phyloP scores from a whole-genome alignment of 495 filamentous ascomycete genomes.

The Pseudoneurospora amorphoporcata region DNA sequence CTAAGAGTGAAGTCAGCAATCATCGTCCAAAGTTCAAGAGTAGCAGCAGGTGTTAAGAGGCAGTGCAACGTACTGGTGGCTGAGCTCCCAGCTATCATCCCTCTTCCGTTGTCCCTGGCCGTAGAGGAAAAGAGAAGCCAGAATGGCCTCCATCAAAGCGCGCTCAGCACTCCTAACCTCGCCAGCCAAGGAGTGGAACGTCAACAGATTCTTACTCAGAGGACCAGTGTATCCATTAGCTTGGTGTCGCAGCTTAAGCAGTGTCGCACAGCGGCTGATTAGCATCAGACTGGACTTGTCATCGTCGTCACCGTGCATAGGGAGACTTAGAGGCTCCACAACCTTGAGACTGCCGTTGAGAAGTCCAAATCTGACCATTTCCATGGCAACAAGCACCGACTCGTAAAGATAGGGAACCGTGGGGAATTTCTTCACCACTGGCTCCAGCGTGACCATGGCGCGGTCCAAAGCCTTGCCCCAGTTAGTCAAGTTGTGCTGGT shows the following conservation, averaged over 20 bases:
- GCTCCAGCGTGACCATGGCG: constrained; percentile 51
- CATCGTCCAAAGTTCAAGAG: not conserved
- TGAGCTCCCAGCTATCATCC: constrained; percentile 59
- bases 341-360: constrained; percentile 55
- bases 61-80: constrained; percentile 50
- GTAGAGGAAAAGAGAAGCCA: constrained; percentile 68
- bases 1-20: constrained; percentile 39
- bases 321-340: constrained; percentile 38
- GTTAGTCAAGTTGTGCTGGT: constrained; percentile 65
- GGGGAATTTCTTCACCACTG: constrained; percentile 51
- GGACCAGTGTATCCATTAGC: constrained; percentile 89
- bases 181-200: constrained; percentile 73
- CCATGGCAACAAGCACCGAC: constrained; percentile 57
- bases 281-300: constrained; percentile 64
- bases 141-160: constrained; percentile 71
- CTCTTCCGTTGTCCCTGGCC: constrained; percentile 64
- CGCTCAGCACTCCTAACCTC: constrained; percentile 67
- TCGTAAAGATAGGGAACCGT: constrained; percentile 32
- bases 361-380: constrained; percentile 65
- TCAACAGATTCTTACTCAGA: constrained; percentile 78
- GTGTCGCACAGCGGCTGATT: constrained; percentile 72
- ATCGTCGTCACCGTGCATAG: constrained; percentile 38
- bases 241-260: constrained; percentile 73
- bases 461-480: constrained; percentile 75
- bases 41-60: not conserved